These are phyloP conservation scores for Chlamydomonas sphaeroides DNA, from an alignment of 139 green algal species.

Conservation along the genomic window DNA sequence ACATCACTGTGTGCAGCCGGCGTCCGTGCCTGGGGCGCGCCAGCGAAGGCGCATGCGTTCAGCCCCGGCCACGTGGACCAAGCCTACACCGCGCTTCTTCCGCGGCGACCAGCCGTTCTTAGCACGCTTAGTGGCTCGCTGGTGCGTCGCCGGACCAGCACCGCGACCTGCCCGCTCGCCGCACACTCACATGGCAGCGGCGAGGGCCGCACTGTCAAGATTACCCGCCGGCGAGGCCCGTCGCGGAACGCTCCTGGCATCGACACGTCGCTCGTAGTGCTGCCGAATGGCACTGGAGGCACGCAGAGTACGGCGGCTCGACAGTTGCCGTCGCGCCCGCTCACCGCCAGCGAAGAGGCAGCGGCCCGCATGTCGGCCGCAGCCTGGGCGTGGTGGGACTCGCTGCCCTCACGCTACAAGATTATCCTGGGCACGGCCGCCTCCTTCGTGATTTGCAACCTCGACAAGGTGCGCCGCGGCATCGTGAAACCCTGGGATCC, in stretches of 20 bases:
- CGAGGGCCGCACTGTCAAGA: constrained; percentile 8
- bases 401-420: constrained; percentile 76
- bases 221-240: background rate
- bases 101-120: constrained; percentile 2
- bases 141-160: no score
- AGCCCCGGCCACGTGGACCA: no score
- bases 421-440: constrained; percentile 73
- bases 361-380: background rate
- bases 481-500: no score
- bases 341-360: background rate
- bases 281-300: background rate
- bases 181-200: background rate
- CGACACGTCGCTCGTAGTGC: background rate
- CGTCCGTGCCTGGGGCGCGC: no score
- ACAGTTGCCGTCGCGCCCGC: background rate
- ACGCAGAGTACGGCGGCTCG: background rate
- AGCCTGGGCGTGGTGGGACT: constrained; percentile 61
- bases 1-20: no score
- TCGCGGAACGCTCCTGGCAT: no score
- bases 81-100: no score
- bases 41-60: no score
- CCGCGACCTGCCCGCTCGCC: background rate
- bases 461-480: constrained; percentile 74
- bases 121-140: background rate
- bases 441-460: constrained; percentile 97